Conservation (phyloP, 2,329 filamentous ascomycete species). For the Fusarium fracticaudum region DNA sequence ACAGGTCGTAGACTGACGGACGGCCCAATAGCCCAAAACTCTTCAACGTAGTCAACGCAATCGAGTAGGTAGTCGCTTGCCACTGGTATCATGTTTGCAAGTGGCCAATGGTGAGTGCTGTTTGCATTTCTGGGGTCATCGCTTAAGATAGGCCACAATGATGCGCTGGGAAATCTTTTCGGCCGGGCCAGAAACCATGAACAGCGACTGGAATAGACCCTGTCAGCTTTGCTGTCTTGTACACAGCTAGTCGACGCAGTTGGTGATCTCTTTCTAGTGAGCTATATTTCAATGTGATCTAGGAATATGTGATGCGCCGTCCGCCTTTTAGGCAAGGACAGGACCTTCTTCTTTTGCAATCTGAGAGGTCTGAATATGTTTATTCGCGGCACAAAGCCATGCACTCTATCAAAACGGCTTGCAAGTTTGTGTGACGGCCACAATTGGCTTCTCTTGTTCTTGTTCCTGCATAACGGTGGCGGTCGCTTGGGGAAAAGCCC, state of each 20-base stretch:
- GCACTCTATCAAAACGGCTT: constrained; percentile 16
- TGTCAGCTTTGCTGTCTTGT: neutral
- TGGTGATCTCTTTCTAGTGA: neutral
- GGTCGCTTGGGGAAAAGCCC: constrained; percentile 29
- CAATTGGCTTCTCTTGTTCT: constrained; percentile 36
- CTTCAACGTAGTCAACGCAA: neutral
- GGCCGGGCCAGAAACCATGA: neutral
- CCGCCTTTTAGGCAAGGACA: neutral
- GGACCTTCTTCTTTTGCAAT: constrained; percentile 1
- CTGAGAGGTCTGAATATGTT: neutral
- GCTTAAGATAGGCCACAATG: constrained; percentile 14
- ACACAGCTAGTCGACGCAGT: neutral
- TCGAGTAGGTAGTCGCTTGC: constrained; percentile 21
- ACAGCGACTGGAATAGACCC: neutral
- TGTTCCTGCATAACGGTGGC: constrained; percentile 44
- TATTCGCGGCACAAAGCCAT: constrained; percentile 10
- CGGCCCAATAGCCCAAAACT: constrained; percentile 1
- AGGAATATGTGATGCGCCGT: constrained; percentile 3
- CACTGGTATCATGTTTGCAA: constrained; percentile 26
- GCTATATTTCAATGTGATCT: constrained; percentile 4
- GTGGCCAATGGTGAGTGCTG: constrained; percentile 9
- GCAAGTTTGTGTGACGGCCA: constrained; percentile 28
- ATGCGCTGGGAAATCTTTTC: neutral
- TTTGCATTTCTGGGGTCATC: constrained; percentile 24
- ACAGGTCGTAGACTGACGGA: neutral